These are phyloP conservation scores for Petasospora rhodanensis DNA, from an alignment of 1,139 yeast genomes.

Conservation along the genomic window DNA sequence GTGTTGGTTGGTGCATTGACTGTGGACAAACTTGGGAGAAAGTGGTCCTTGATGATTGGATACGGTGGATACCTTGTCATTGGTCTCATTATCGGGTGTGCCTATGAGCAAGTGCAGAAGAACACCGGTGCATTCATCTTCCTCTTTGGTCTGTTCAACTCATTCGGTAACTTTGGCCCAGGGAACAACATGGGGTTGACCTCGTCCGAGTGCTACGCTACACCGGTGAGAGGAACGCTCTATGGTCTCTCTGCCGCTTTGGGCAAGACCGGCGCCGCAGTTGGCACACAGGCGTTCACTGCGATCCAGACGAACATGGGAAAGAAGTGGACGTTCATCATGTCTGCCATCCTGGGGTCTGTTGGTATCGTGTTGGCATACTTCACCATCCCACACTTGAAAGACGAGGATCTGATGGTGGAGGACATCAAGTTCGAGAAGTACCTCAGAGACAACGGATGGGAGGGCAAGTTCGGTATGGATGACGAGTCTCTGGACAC, in stretches of 20 bases:
- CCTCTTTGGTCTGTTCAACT: slow-evolving; percentile 56
- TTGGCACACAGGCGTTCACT: slow-evolving; percentile 33
- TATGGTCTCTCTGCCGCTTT: slow-evolving; percentile 49
- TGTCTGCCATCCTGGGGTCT: slow-evolving; percentile 53
- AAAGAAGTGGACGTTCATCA: slow-evolving; percentile 28
- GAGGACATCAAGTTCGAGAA: slow-evolving; percentile 62
- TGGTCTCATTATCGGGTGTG: slow-evolving; percentile 55
- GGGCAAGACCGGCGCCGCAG: slow-evolving; percentile 49
- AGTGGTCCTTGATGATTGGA: slow-evolving; percentile 54
- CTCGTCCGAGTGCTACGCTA: slow-evolving; percentile 67
- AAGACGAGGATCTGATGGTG: slow-evolving; percentile 59
- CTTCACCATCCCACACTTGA: slow-evolving; percentile 62
- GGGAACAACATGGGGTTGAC: slow-evolving; percentile 70
- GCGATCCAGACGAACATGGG: slow-evolving; percentile 30
- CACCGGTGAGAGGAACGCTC: slow-evolving; percentile 67
- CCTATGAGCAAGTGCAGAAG: slow-evolving; percentile 42
- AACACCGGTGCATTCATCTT: slow-evolving; percentile 53
- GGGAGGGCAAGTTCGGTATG: slow-evolving; percentile 57
- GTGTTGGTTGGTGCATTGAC: slow-evolving; percentile 52
- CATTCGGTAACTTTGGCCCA: slow-evolving; percentile 69
- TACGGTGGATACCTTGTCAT: slow-evolving; percentile 55
- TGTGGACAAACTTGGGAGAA: slow-evolving; percentile 52
- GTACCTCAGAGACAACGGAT: slow-evolving; percentile 60
- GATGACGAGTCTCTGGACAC: slow-evolving; percentile 11
- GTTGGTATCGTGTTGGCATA: slow-evolving; percentile 58